Conservation (phyloP, 176 grass and related monocot species). For the Oryza brachyantha region DNA sequence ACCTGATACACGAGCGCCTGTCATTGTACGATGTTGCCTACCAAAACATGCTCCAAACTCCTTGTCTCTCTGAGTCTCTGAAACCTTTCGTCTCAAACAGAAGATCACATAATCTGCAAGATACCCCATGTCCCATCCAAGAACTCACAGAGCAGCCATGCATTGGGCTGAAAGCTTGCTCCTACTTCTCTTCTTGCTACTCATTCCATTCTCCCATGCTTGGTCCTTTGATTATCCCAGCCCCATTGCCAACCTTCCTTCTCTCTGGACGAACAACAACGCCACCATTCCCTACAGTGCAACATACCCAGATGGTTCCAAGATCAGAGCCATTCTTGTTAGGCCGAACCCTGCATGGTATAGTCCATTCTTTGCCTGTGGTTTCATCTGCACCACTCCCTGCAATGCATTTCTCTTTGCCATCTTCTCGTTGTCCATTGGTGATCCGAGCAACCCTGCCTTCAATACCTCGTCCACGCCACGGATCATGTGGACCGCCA, state of each 20-base stretch:
- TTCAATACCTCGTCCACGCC: not conserved
- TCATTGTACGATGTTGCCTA: constrained; percentile 23
- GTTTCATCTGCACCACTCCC: constrained; percentile 49
- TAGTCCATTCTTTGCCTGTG: constrained; percentile 41
- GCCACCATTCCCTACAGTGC: constrained; percentile 34
- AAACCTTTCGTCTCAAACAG: not conserved
- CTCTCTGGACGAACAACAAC: constrained; percentile 44
- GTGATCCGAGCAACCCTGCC: not conserved
- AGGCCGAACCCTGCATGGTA: constrained; percentile 32
- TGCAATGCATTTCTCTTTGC: constrained; percentile 51
- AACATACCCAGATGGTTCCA: constrained; percentile 10
- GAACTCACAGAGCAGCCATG: constrained; percentile 29
- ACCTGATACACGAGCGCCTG: not conserved
- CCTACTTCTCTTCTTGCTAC: constrained; percentile 2
- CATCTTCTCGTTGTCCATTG: constrained; percentile 34
- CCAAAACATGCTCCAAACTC: constrained; percentile 10
- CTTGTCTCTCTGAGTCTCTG: constrained; percentile 1
- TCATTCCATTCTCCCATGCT: constrained; percentile 31
- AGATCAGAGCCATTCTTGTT: constrained; percentile 41
- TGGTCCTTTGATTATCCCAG: constrained; percentile 53
- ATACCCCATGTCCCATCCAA: constrained; percentile 29
- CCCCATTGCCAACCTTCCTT: constrained; percentile 45
- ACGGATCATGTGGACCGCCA: constrained; percentile 57
- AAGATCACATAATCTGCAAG: no score
- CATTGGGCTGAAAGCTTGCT: constrained; percentile 16